Evolutionary conservation across 2,329 filamentous ascomycete species (phyloP), one percentile per base, ranked within the genome.

Genomic region (Paramyrothecium sp.): DNA sequence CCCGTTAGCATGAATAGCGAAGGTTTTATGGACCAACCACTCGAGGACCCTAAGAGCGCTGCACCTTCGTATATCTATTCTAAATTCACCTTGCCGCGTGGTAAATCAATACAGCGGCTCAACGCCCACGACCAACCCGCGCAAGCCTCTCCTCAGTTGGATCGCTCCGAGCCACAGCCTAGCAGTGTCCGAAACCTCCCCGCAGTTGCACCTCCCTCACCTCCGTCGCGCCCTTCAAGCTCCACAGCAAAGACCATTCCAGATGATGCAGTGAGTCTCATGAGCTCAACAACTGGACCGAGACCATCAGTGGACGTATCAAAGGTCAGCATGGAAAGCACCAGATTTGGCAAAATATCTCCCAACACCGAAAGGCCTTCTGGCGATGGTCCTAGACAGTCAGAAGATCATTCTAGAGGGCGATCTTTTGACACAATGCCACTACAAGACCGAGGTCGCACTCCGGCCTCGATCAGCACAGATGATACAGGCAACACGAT

Each of bases 31-130:
- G 85, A 88, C 33, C 73, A 79, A 56, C 61, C 69, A 53, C 33
- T 71, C 48, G 84, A 83, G 7, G 73, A 83, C 5, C 72, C 65
- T 17, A 78, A 67, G 61, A 75, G 78, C 8, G 80, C 81, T 1
- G 84, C 86, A 3, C 82, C 89, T 1, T 91, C 92, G 0, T 96
- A 96, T 70, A 90, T 91, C 17, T 95, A 97, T 70, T 89, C 92
- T 8, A 96, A 90, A 59, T 97, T 92, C 68, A 79, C 85, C 1
- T 79, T 98, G 30, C 94, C 95, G 1, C 85, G 94, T 60, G 94
- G 94, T 16, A 91, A 95, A 70, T 82, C 83, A 34, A 74, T 96
- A 7, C 88, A 96, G 60, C 83, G 92, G 58, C 81, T 85, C 44
- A 88, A 88, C 2, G 71, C 81, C 13, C 78, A 86, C 13, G 86